Conservation (phyloP, 768 basidiomycete species). For the Leccinellum luteum region DNA sequence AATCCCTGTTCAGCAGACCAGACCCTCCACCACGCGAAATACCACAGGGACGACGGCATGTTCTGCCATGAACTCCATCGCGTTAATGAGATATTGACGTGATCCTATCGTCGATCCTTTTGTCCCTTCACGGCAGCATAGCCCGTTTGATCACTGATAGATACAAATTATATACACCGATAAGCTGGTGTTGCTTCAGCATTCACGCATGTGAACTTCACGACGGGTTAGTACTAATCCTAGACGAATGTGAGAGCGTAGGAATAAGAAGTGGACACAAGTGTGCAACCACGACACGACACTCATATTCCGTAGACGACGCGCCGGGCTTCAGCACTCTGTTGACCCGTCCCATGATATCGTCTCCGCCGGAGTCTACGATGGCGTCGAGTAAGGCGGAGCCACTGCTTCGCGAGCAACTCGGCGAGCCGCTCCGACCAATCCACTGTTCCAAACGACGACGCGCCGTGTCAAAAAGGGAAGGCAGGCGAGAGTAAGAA, state of each 20-base stretch:
- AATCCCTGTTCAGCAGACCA: conserved; percentile 70
- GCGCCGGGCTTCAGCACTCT: conserved; percentile 54
- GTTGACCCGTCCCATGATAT: conserved; percentile 51
- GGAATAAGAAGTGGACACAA: neutral
- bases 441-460: conserved; percentile 35
- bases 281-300: neutral
- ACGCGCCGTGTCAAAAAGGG: neutral
- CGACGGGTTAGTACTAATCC: conserved; percentile 35
- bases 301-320: conserved; percentile 65
- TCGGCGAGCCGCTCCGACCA: conserved; percentile 51
- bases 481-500: neutral
- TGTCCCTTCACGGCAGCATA: conserved; percentile 14
- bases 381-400: conserved; percentile 49
- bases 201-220: conserved; percentile 74
- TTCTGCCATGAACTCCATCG: conserved; percentile 64
- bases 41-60: conserved; percentile 71
- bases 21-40: conserved; percentile 62
- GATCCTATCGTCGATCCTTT: conserved; percentile 87
- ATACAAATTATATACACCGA: conserved; percentile 47
- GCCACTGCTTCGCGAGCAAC: conserved; percentile 37
- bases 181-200: conserved; percentile 66
- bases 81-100: conserved; percentile 63
- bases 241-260: neutral
- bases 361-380: conserved; percentile 69
- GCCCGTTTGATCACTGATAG: neutral